Conservation (phyloP, 1,284 basidiomycete species). For the Puccinia hordei region DNA sequence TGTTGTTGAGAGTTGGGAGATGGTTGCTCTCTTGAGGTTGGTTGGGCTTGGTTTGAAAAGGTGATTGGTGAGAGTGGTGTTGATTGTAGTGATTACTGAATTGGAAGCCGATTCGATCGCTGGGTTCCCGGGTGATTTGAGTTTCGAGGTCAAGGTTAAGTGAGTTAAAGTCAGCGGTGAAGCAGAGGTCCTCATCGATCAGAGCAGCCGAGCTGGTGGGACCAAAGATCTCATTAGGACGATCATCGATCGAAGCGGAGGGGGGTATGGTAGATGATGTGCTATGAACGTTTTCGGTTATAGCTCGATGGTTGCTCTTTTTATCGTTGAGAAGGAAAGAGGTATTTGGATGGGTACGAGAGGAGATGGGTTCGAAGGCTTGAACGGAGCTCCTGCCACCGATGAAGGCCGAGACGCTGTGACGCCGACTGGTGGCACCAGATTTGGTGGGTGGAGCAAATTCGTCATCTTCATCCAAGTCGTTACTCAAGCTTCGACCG, state of each 20-base stretch:
- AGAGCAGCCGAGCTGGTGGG: conserved; percentile 55
- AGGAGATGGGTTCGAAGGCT: conserved; percentile 55
- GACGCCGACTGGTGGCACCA: conserved; percentile 57
- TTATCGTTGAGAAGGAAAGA: conserved; percentile 2
- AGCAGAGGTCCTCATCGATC: conserved; percentile 55
- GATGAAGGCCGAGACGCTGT: conserved; percentile 57
- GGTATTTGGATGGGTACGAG: not conserved
- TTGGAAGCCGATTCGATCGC: conserved; percentile 13
- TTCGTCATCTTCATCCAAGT: conserved; percentile 55
- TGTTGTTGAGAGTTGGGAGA: conserved; percentile 16
- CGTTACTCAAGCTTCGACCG: conserved; percentile 53
- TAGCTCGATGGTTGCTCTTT: conserved; percentile 22
- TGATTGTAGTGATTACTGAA: conserved; percentile 17
- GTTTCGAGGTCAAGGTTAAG: conserved; percentile 57
- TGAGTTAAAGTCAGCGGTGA: conserved; percentile 57
- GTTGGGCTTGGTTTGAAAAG: conserved; percentile 6
- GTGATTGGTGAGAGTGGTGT: not conserved
- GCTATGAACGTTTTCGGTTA: not conserved
- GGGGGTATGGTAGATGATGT: conserved; percentile 8
- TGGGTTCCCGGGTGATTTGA: conserved; percentile 52
- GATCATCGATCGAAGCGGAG: not conserved
- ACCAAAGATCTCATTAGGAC: conserved; percentile 22
- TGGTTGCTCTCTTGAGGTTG: conserved; percentile 9
- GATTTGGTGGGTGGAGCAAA: conserved; percentile 56
- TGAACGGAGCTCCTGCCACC: conserved; percentile 52